Evolutionary conservation across 2,329 filamentous ascomycete species (phyloP).

Genomic region (Aspergillus thermomutatus): DNA sequence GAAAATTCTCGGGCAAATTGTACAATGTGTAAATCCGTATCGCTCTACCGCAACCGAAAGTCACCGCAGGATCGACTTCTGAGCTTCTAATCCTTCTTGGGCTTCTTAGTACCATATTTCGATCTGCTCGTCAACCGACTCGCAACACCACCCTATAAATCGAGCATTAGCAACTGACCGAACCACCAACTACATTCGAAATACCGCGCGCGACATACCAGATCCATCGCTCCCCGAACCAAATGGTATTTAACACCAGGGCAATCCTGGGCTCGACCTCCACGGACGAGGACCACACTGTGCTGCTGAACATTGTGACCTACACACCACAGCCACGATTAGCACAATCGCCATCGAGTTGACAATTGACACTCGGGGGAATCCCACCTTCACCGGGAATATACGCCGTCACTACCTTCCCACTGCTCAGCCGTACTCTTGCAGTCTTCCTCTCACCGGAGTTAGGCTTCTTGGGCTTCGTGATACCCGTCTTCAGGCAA

Average conservation of each 20-base stretch:
- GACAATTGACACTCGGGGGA: neutral
- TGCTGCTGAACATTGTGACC: conserved; percentile 99
- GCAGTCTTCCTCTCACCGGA: conserved; percentile 96
- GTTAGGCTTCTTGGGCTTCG: conserved; percentile 97
- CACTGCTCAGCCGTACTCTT: conserved; percentile 81
- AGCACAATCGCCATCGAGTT: neutral
- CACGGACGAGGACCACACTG: conserved; percentile 92
- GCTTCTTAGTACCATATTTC: conserved; percentile 99
- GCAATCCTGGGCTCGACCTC: conserved; percentile 92
- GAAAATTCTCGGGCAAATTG: conserved; percentile 4
- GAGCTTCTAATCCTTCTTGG: conserved; percentile 66
- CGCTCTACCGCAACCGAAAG: neutral
- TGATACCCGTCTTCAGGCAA: conserved; percentile 88
- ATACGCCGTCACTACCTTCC: conserved; percentile 84
- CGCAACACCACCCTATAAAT: conserved; percentile 75
- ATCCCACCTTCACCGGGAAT: conserved; percentile 81
- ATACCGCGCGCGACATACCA: conserved; percentile 61
- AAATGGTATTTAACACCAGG: conserved; percentile 96
- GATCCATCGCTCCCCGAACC: conserved; percentile 84
- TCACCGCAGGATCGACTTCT: neutral
- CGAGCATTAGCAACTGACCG: conserved; percentile 24
- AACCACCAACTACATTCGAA: neutral
- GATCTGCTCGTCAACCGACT: conserved; percentile 80
- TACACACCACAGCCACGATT: conserved; percentile 24
- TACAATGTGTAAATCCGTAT: neutral